These are phyloP conservation scores for Prunella vulgaris DNA, from an alignment of 257 asterid species.

Conservation along the genomic window DNA sequence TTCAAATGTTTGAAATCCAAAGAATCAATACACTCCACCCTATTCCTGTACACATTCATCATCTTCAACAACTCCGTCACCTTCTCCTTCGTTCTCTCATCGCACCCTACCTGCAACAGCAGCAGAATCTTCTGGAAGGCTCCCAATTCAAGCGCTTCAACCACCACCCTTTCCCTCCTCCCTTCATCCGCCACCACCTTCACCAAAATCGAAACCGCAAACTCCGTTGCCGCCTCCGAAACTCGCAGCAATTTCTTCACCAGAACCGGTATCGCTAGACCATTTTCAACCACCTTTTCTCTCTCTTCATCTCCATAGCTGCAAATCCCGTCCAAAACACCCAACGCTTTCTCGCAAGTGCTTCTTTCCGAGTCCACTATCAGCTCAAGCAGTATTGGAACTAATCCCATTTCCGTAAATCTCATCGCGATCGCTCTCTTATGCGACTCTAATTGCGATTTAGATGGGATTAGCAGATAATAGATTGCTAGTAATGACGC, in stretches of 20 bases:
- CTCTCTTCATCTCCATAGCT: conserved; percentile 31
- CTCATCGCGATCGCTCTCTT: conserved; percentile 6
- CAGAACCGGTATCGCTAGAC: conserved; percentile 37
- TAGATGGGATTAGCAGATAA: conserved; percentile 22
- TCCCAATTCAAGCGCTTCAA: conserved; percentile 43
- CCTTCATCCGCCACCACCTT: conserved; percentile 21
- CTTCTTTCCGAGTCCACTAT: conserved; percentile 46
- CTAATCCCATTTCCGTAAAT: conserved; percentile 33
- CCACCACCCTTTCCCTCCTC: neutral
- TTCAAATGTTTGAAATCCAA: conserved; percentile 44
- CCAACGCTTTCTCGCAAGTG: conserved; percentile 48
- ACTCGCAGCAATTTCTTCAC: conserved; percentile 51
- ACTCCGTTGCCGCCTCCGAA: conserved; percentile 45
- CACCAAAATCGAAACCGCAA: conserved; percentile 46
- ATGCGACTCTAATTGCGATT: neutral
- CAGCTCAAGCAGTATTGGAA: conserved; percentile 28
- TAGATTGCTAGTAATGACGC: conserved; percentile 37
- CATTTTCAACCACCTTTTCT: conserved; percentile 31
- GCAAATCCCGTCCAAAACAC: conserved; percentile 46
- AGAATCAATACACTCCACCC: conserved; percentile 36
- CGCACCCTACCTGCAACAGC: conserved; percentile 45
- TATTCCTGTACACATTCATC: conserved; percentile 7
- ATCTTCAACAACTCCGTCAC: conserved; percentile 40
- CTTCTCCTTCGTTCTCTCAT: conserved; percentile 45
- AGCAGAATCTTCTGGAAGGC: conserved; percentile 52